Base-by-base conservation (phyloP, 805 yeast species). In the Scheffersomyces ergatensis region DNA sequence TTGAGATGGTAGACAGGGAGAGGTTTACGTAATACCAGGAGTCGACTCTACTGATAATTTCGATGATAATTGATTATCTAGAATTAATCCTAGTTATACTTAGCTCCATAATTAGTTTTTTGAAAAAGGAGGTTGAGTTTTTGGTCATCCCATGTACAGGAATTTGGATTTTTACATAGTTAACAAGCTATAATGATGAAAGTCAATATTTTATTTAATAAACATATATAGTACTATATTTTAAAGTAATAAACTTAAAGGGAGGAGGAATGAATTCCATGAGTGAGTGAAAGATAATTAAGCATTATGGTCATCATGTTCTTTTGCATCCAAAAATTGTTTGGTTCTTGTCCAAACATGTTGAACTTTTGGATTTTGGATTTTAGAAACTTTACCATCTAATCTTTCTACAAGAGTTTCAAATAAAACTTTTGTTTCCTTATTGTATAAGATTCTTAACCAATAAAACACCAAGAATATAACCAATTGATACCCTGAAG, bases 401-500 rank as follows among this genome's bases (percentile, higher is more conserved):
- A 76, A 49, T 46, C 67, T 68, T 16, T 60, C 61, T 27, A 77
- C 49, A 35, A 76, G 40, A 13, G 72, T 59, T 34, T 54, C 62
- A 42, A 78, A 59, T 48, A 77, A 65, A 41, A 58, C 63, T 38
- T 72, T 65, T 3, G 80, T 73, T 44, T 70, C 70, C 44, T 65
- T 67, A 57, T 69, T 72, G 54, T 72, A 82, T 47, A 84, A 76
- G 39, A 85, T 59, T 62, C 89, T 76, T 49, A 85, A 63, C 89
- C 92, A 85, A 64, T 79, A 82, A 56, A 85, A 79, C 43, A 74
- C 58, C 39, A 72, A 49, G 57, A 82, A 83, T 33, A 77, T 55
- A 13, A 73, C 73, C 54, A 85, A 67, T 36, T 84, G 85, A 58
- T 70, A 83, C 2, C 93, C 93, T 2, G 89, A 73, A 11, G 85